Conservation (phyloP, 2,329 filamentous ascomycete species). For the Cytospora paraplurivora region DNA sequence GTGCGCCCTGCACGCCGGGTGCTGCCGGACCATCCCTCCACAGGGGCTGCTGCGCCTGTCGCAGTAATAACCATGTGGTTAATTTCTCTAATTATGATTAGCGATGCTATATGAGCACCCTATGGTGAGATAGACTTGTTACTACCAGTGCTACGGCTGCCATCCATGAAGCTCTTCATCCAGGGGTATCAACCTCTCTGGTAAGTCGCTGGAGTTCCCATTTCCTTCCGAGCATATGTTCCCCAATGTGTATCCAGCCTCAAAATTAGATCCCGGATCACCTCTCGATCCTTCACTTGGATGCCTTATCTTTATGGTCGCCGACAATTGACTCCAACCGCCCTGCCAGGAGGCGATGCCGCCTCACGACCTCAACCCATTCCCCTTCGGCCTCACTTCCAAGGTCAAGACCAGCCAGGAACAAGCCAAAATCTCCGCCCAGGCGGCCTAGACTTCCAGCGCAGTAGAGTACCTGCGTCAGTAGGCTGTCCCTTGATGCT, state of each 20-base stretch:
- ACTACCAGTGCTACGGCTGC: background rate
- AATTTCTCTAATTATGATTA: background rate
- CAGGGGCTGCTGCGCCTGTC: background rate
- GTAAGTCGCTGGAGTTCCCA: background rate
- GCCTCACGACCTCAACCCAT: constrained; percentile 88
- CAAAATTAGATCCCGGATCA: background rate
- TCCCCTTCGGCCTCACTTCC: constrained; percentile 58
- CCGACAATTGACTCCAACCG: constrained; percentile 71
- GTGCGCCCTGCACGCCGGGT: background rate
- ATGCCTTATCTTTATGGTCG: constrained; percentile 44
- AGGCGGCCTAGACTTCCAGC: constrained; percentile 86
- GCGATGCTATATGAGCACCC: background rate
- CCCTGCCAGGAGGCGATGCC: constrained; percentile 82
- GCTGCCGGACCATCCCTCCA: background rate
- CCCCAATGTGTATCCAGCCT: background rate
- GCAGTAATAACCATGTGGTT: background rate
- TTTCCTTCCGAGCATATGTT: background rate
- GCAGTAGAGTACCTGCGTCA: constrained; percentile 92
- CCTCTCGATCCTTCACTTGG: constrained; percentile 5
- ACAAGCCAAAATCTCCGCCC: constrained; percentile 89
- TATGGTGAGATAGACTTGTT: background rate
- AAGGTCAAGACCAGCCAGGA: constrained; percentile 66
- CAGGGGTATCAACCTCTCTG: background rate
- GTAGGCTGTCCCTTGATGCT: constrained; percentile 77
- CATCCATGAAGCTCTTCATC: background rate